Evolutionary conservation across 345 rosid genomes (phyloP), one percentile per base, ranked within the genome.

Genomic region (Ceriops decandra): DNA sequence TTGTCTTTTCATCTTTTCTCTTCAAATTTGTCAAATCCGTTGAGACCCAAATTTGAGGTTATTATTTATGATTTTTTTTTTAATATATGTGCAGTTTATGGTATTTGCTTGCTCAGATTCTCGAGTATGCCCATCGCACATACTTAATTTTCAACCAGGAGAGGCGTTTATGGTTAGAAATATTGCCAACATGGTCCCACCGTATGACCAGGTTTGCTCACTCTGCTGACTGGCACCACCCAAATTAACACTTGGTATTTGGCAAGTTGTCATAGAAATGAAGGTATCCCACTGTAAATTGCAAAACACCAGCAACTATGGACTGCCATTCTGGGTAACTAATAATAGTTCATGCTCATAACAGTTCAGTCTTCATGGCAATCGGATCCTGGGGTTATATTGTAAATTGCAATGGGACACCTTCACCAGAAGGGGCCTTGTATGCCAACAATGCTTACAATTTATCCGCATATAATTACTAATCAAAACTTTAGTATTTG

Each of bases 31-130:
- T 17, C 4, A 2, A 16, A 26, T 24, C 13, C 4, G 35, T 9
- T 28, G 64, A 27, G n/a, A 16, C 26, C 19, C 28, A 17, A 46
- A 21, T 8, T 30, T 21, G 24, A n/a, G 59, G 31, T 4, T 19
- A 6, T 6, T 11, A 19, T 3, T 9, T 6, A n/a, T 54, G 26
- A 24, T 24, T 8, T 0, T 1, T 33, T 6, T 31, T 4, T 31
- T 0, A 5, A 33, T 74, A 6, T 67, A 13, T 52, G 15, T 77
- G 84, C 88, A 91, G 99, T 95, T 87, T 83, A 0, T 95, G 86
- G 96, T 95, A 47, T 91, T 95, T 70, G 99, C 99, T 21, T 95
- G 98, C 89, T 90, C 99, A 56, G 99, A 95, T 79, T 95, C 98
- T 15, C 79, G 99, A 58, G 98, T 95, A 28, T 88, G 97, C 77